Evolutionary conservation across 148 eudicot genomes (phyloP), one percentile per base, ranked within the genome.

Genomic region (Rhododendron ovatum): DNA sequence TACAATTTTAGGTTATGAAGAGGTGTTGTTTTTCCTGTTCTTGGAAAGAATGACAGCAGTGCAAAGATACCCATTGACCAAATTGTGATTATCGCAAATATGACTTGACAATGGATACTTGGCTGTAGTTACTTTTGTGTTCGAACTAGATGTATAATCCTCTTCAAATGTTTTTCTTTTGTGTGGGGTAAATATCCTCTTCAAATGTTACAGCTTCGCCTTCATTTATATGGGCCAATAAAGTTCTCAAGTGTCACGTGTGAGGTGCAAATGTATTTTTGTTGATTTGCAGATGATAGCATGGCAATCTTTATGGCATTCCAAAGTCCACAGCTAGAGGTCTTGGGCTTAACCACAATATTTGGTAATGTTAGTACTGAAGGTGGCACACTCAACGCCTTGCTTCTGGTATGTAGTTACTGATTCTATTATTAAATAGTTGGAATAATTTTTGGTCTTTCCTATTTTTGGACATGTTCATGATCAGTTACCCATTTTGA

Each of bases 241-340:
- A 47, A 15, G 4, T 39, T 69, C 78, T 69, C 85, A 8, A 4
- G 39, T 18, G 78, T 83, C 80, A n/a, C 53, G 1, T 71, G 39
- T 84, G 17, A 48, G 43, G 47, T 59, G 83, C 18, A 17, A 78
- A 15, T 43, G 85, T 37, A 30, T 84, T 51, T 87, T 28, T 67
- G 18, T 88, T 63, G 53, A 48, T 82, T 63, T 88, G 48, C 91
- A 96, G 99, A 96, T 92, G 99, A 96, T 89, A 92, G 95, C 91
- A 96, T 96, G 95, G 89, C 99, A 41, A 92, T 96, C 82, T 81
- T 96, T 57, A 95, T 96, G 99, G 98, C 99, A 69, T 94, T 95
- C 86, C 96, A 96, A 89, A 92, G 94, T 80, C 90, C 89, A 79
- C 93, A 92, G 71, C 88, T 96, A 88, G 98, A 96, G 86, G 84